These are phyloP conservation scores for Debaryomyces hansenii DNA, from an alignment of 805 yeast species.

Conservation along the genomic window DNA sequence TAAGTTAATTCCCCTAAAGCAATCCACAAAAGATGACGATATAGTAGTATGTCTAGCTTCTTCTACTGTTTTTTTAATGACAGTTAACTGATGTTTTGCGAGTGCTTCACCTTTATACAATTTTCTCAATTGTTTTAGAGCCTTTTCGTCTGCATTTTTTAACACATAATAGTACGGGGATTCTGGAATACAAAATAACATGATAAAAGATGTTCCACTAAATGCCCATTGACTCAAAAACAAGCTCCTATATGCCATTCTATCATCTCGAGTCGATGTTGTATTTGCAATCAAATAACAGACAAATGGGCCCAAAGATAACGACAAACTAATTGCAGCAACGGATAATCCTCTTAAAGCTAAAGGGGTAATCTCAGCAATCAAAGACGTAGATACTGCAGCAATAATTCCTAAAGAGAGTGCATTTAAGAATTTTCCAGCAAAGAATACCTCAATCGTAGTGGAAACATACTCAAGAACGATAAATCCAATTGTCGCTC, in stretches of 20 bases:
- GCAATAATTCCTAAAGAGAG: slow-evolving; percentile 6
- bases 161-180: too few relatives aligned
- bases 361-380: slow-evolving; percentile 5
- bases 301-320: slow-evolving; percentile 9
- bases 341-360: slow-evolving; percentile 9
- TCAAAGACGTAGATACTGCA: slow-evolving; percentile 5
- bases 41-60: too few relatives aligned
- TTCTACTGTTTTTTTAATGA: too few relatives aligned
- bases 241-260: slow-evolving; percentile 10
- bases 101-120: too few relatives aligned
- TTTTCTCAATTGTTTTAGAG: too few relatives aligned
- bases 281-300: slow-evolving; percentile 7
- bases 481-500: slow-evolving; percentile 2
- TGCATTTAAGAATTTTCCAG: slow-evolving; percentile 8
- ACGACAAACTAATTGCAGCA: slow-evolving; percentile 4
- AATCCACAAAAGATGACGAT: too few relatives aligned
- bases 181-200: too few relatives aligned
- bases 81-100: too few relatives aligned
- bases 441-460: slow-evolving; percentile 4
- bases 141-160: too few relatives aligned
- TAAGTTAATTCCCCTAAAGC: too few relatives aligned
- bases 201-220: too few relatives aligned
- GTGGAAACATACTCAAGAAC: slow-evolving; percentile 7
- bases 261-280: background rate
- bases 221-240: too few relatives aligned